phyloP scores from a whole-genome alignment of 345 rosid species.

The Acer campestre region DNA sequence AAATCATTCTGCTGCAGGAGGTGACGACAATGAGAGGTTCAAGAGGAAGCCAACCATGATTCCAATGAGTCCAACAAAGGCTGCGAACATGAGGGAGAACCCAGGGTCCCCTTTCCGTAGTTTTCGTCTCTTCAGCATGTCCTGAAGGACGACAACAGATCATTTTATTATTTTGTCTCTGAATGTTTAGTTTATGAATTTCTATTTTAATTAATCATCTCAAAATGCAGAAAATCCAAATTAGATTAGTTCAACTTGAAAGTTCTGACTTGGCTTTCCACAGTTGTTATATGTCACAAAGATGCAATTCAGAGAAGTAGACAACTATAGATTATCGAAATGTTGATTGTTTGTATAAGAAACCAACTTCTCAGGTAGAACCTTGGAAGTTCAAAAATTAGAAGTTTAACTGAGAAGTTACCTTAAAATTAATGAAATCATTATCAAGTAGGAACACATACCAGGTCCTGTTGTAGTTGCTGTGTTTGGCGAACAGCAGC shows the following conservation, averaged over 20 bases:
- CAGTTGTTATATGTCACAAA: not conserved
- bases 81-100: constrained; percentile 73
- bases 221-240: not conserved
- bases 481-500: constrained; percentile 69
- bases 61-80: constrained; percentile 77
- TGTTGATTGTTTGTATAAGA: not conserved
- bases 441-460: constrained; percentile 21
- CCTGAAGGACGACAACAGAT: constrained; percentile 41
- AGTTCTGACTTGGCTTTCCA: not conserved
- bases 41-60: constrained; percentile 74
- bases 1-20: constrained; percentile 34
- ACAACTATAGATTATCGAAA: not conserved
- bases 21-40: constrained; percentile 65
- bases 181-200: not conserved
- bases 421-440: not conserved
- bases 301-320: not conserved
- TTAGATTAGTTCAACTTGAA: not conserved
- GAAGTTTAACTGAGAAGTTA: not conserved
- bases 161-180: not conserved
- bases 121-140: constrained; percentile 68
- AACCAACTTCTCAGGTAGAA: not conserved
- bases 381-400: too few species aligned
- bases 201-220: not conserved
- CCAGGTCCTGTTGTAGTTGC: constrained; percentile 88
- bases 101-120: constrained; percentile 51